Evolutionary conservation across 225 moss, liverwort and hornwort species (phyloP).

Genomic region (Straminergon stramineum): DNA sequence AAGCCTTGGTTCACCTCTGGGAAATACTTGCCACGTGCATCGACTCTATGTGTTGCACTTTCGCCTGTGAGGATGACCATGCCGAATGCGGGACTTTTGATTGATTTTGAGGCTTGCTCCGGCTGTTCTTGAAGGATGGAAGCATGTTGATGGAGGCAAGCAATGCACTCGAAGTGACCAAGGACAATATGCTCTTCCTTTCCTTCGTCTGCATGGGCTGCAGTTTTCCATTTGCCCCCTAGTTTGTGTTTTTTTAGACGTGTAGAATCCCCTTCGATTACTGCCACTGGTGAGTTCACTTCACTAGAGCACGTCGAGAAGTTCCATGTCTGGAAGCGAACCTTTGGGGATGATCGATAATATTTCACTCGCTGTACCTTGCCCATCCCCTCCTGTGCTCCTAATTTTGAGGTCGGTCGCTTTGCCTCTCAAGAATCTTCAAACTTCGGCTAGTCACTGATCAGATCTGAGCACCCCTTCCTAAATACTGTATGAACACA

Average conservation of each 20-base stretch:
- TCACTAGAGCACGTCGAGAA: background rate
- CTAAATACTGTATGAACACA: no score
- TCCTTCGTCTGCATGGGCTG: background rate
- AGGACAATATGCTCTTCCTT: background rate
- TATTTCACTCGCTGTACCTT: background rate
- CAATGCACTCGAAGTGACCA: background rate
- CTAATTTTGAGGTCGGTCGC: background rate
- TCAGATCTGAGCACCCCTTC: background rate
- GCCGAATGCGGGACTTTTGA: background rate
- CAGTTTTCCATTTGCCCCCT: background rate
- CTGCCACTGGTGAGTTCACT: background rate
- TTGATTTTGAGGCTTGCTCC: background rate
- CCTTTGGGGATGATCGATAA: background rate
- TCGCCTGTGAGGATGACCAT: background rate
- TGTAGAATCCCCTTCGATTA: background rate
- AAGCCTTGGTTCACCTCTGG: conserved; percentile 29
- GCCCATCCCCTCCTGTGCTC: background rate
- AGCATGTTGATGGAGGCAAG: background rate
- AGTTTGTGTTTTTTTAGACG: background rate
- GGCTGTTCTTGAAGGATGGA: background rate
- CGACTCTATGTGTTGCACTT: background rate
- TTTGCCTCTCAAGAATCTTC: background rate
- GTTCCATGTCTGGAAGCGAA: background rate
- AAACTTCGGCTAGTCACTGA: background rate
- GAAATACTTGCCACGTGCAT: conserved; percentile 22